Evolutionary conservation across 1,139 yeast species (phyloP).

Genomic region (Scheffersomyces illinoinensis): DNA sequence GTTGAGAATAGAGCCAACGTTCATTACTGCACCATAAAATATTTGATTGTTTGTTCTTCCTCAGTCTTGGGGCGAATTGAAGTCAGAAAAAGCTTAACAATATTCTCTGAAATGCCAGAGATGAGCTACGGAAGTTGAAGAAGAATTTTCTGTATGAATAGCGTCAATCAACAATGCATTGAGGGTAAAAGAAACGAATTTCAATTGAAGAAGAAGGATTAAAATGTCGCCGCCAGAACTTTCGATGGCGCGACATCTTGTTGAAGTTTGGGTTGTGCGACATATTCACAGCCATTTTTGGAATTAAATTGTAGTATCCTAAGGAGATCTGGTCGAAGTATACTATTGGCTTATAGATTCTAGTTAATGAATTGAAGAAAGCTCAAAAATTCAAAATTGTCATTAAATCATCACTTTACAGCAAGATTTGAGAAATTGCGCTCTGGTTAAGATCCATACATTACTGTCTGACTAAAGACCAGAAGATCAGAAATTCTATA

Average conservation of each 20-base stretch:
- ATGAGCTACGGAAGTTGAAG: background rate
- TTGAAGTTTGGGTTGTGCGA: background rate
- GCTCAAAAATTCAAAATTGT: too few relatives aligned
- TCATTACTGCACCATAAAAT: slow-evolving; percentile 24
- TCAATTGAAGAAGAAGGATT: background rate
- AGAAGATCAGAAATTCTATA: too few relatives aligned
- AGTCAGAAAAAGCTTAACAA: background rate
- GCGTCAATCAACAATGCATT: background rate
- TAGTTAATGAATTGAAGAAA: background rate
- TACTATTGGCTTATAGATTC: background rate
- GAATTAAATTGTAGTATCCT: background rate
- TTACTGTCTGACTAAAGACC: background rate
- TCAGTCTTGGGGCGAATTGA: background rate
- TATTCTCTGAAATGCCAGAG: background rate
- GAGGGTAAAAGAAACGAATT: too few relatives aligned
- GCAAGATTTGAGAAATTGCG: too few relatives aligned
- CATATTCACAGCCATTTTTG: background rate
- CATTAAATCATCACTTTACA: background rate
- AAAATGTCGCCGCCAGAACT: background rate
- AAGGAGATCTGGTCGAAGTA: background rate
- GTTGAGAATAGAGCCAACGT: slow-evolving; percentile 49
- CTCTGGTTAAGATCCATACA: background rate
- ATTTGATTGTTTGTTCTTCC: background rate
- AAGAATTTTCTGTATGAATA: background rate
- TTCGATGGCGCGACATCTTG: background rate